Conservation (phyloP, 2,329 filamentous ascomycete species). For the Elsinoe ampelina region DNA sequence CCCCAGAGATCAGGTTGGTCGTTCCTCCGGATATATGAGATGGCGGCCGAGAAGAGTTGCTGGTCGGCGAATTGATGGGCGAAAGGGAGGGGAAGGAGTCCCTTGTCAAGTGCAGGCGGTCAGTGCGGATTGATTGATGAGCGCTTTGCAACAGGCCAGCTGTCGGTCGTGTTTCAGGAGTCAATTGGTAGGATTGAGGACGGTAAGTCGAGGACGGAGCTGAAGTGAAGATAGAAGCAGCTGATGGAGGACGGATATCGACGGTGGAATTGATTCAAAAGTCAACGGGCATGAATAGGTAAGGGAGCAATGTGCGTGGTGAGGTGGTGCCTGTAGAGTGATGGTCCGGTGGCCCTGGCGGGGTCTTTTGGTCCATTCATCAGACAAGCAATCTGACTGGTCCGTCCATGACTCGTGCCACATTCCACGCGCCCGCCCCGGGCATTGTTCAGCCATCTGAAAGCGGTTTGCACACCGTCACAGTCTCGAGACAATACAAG, state of each 20-base stretch:
- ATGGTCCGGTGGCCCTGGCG: neutral
- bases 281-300: conserved; percentile 2
- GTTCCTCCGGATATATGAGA: neutral
- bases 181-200: conserved; percentile 3
- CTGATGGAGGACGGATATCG: neutral
- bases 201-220: neutral
- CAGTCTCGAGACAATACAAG: neutral
- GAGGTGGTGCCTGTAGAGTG: neutral
- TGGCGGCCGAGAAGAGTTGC: neutral
- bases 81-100: neutral
- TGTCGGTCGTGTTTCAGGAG: conserved; percentile 8
- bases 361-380: too few species aligned
- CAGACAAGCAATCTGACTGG: conserved; percentile 6
- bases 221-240: conserved; percentile 3
- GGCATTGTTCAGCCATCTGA: conserved; percentile 2
- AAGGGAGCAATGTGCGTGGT: neutral
- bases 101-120: conserved; percentile 4
- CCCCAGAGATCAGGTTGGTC: conserved; percentile 1
- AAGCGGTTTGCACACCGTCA: neutral
- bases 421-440: conserved; percentile 10
- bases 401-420: conserved; percentile 3
- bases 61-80: neutral
- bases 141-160: conserved; percentile 12
- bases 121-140: conserved; percentile 3
- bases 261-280: conserved; percentile 8